Percentiles rank a stretch among this genome's conserved stretches.
Evolutionary conservation across 176 grass and related monocot species (phyloP).

Genomic region (Oryza punctata): DNA sequence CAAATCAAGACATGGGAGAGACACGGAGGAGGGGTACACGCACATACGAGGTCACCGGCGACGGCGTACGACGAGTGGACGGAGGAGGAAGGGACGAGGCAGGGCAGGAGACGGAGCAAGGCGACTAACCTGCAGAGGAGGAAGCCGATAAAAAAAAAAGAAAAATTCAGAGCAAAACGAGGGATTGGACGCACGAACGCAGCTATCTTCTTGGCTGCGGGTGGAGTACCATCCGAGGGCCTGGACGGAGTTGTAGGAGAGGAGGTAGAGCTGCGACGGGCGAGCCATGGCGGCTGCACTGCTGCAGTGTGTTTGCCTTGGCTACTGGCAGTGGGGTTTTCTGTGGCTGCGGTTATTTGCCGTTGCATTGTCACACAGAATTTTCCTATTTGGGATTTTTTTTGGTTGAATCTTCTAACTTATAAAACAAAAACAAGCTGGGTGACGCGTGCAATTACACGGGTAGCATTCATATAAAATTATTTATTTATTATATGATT

Average conservation of each 20-base stretch:
- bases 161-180: neutral
- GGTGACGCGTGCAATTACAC: too few relatives aligned
- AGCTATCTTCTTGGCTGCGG: neutral
- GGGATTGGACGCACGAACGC: neutral
- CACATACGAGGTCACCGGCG: conserved; percentile 83
- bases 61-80: conserved; percentile 52
- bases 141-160: neutral
- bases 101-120: conserved; percentile 52
- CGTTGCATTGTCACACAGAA: too few relatives aligned
- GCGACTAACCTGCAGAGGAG: conserved; percentile 61
- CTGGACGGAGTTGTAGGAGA: conserved; percentile 87
- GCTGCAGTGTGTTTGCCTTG: conserved; percentile 12
- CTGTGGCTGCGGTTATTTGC: neutral
- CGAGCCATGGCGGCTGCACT: conserved; percentile 49
- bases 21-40: neutral
- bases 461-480: too few relatives aligned
- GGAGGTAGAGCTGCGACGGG: conserved; percentile 62
- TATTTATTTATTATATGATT: too few relatives aligned
- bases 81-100: conserved; percentile 32
- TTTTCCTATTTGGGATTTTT: too few relatives aligned
- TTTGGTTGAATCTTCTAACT: too few relatives aligned
- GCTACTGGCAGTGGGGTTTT: neutral
- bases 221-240: conserved; percentile 66
- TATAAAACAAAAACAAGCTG: too few relatives aligned
- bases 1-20: neutral